Evolutionary conservation across 2,329 filamentous ascomycete genomes (phyloP), one percentile per base, ranked within the genome.

Genomic region (Xenosphaeropsis pyriputrescens): DNA sequence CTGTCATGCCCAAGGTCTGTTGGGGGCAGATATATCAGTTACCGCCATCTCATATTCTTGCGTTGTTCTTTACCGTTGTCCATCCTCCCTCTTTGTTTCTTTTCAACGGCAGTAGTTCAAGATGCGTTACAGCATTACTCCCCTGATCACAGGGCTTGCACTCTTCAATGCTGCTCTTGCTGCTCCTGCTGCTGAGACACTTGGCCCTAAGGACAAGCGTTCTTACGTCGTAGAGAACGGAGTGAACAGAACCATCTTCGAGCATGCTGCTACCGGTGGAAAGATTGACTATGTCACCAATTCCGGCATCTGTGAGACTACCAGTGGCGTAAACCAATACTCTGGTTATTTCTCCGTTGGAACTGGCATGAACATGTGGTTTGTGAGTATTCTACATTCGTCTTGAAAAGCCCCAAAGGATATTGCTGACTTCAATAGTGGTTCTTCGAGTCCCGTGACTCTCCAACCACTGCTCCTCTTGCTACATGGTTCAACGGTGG

Each of bases 381-480:
- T 63, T 44, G 13, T 15, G 17, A 30, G 19, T 30, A 5, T 19
- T 8, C 26, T 32, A n/a, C 16, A 6, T 9, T 26, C 12, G 4
- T 19, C 13, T 7, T 14, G 13, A 35, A 22, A 44, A 51, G 48
- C 45, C 50, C 50, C 34, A 26, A 26, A 6, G 22, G 22, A 5
- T 26, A 26, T 9, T 9, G 22, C 22, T 26, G 8, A 26, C 22
- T 26, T 26, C 8, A 9, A 26, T 9, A 26, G 22, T 53, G 72
- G 70, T 78, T 76, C 48, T 71, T 79, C 43, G 72, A 77, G 44
- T 61, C 72, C 12, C 60, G 70, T 6, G 60, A 68, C 37, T 58
- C 64, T 45, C 62, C 72, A 2, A 48, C 53, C 7, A 61, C 57
- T 29, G 61, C 62, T 8, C 63, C 64, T 2, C 46, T 64, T 4